Conservation (phyloP, 208 protist genomes). For the Trypanosoma platydactyli region DNA sequence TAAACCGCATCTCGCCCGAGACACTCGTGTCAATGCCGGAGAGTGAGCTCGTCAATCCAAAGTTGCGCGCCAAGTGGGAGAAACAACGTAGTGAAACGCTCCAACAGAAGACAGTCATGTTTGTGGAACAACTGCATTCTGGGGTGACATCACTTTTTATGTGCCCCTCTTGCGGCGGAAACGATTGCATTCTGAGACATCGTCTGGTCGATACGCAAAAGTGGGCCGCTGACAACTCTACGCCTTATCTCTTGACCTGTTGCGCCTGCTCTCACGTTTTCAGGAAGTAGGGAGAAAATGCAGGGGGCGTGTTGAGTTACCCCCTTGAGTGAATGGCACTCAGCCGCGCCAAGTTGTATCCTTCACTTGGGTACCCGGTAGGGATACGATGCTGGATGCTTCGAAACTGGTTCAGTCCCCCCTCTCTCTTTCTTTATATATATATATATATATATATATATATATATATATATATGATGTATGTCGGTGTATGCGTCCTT, state of each 20-base stretch:
- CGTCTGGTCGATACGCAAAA: slow-evolving; percentile 63
- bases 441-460: not conserved
- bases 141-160: slow-evolving; percentile 51
- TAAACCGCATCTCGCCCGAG: slow-evolving; percentile 21
- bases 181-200: slow-evolving; percentile 57
- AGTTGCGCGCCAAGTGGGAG: slow-evolving; percentile 29
- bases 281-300: slow-evolving; percentile 5
- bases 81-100: slow-evolving; percentile 33
- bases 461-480: not conserved
- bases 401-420: not conserved
- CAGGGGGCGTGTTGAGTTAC: no score
- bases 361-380: not conserved
- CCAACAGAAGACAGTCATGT: slow-evolving; percentile 53
- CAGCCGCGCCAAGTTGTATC: no score
- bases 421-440: not conserved
- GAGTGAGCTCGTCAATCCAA: slow-evolving; percentile 46
- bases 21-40: slow-evolving; percentile 44
- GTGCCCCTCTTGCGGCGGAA: slow-evolving; percentile 48
- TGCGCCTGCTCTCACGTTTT: slow-evolving; percentile 46
- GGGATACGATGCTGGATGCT: not conserved
- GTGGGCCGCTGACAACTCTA: slow-evolving; percentile 64
- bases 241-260: slow-evolving; percentile 57
- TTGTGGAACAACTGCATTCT: slow-evolving; percentile 36
- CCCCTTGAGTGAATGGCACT: no score
- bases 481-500: no score